Percentiles rank a stretch among this genome's conserved stretches.
phyloP scores from a whole-genome alignment of 768 basidiomycete genomes.

The Tulasnella sp. region DNA sequence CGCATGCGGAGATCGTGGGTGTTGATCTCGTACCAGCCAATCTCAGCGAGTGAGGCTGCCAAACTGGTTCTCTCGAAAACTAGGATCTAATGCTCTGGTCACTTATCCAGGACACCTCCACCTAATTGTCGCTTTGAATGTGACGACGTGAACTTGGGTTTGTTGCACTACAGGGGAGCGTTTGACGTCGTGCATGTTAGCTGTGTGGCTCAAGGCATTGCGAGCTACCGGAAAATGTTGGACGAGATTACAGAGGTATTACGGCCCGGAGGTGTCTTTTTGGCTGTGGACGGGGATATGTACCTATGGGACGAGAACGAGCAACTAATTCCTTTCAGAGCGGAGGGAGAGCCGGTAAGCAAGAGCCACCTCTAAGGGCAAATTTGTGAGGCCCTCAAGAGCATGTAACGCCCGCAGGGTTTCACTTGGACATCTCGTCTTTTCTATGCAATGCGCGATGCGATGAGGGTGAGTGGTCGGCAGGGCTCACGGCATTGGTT shows the following conservation, averaged over 20 bases:
- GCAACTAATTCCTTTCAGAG: not conserved
- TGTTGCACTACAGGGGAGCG: conserved; percentile 2
- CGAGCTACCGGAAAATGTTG: conserved; percentile 4
- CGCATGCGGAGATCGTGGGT: conserved; percentile 15
- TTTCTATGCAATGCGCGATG: not conserved
- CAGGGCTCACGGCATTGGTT: not conserved
- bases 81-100: not conserved
- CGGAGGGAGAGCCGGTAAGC: not conserved
- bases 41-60: conserved; percentile 4
- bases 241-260: conserved; percentile 9
- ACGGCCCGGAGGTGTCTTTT: conserved; percentile 18
- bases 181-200: conserved; percentile 26
- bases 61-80: not conserved
- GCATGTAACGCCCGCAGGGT: not conserved
- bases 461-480: not conserved
- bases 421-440: not conserved
- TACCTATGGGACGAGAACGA: conserved; percentile 2
- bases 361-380: not conserved
- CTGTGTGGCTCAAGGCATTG: conserved; percentile 6
- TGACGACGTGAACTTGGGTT: conserved; percentile 25
- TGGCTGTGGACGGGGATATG: conserved; percentile 19
- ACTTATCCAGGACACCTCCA: not conserved
- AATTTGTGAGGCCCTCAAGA: not conserved
- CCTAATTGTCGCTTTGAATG: conserved; percentile 22
- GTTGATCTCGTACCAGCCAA: conserved; percentile 22